Evolutionary conservation across 2,329 filamentous ascomycete genomes (phyloP).

Genomic region (Periconia sp.): DNA sequence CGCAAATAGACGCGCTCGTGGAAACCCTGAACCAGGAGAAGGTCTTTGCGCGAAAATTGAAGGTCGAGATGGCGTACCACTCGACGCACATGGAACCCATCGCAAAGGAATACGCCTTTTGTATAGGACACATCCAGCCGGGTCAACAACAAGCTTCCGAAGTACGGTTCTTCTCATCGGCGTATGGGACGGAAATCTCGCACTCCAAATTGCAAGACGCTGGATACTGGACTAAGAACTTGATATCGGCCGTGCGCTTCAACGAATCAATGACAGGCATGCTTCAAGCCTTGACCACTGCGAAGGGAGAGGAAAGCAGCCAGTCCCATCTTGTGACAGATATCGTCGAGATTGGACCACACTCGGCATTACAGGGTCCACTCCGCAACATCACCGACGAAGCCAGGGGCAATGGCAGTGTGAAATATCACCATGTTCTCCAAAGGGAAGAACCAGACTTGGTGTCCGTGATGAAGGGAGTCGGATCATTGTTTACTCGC

Average conservation of each 20-base stretch:
- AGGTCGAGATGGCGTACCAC: conserved; percentile 48
- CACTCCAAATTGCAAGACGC: not conserved
- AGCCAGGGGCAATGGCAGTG: not conserved
- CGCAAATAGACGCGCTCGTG: conserved; percentile 35
- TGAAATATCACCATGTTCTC: conserved; percentile 25
- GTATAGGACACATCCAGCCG: not conserved
- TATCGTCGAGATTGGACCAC: conserved; percentile 39
- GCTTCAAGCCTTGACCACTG: not conserved
- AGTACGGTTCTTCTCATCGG: conserved; percentile 10
- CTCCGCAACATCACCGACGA: conserved; percentile 7
- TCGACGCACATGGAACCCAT: conserved; percentile 43
- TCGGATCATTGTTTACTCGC: conserved; percentile 18
- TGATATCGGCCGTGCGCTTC: conserved; percentile 2
- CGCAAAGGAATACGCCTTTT: not conserved
- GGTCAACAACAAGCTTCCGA: conserved; percentile 28
- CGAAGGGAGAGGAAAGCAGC: not conserved
- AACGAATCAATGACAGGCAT: conserved; percentile 10
- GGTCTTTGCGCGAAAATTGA: conserved; percentile 42
- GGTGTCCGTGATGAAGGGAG: not conserved
- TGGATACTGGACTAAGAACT: conserved; percentile 4
- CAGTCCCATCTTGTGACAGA: not conserved
- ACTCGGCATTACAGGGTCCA: conserved; percentile 31
- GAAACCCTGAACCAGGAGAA: conserved; percentile 32
- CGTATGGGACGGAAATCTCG: not conserved
- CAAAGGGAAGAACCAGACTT: not conserved